phyloP scores from a whole-genome alignment of 106 monocot genomes.

The Xerophyta viscosa region DNA sequence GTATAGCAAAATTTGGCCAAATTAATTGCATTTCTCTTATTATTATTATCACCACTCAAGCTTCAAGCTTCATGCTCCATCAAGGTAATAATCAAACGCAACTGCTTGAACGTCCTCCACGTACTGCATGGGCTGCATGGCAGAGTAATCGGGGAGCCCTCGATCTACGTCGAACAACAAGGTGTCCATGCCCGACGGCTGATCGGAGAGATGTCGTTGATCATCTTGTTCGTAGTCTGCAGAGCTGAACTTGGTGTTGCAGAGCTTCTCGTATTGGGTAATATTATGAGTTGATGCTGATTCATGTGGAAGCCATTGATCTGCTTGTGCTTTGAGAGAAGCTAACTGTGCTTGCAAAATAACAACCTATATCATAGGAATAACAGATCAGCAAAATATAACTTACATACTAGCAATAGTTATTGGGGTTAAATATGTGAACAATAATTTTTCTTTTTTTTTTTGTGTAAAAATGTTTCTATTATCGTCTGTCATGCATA shows the following conservation, averaged over 20 bases:
- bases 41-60: too few species aligned
- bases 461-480: too few species aligned
- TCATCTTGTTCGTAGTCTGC: conserved; percentile 15
- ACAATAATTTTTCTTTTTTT: too few species aligned
- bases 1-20: neutral
- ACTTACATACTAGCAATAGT: too few species aligned
- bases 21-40: too few species aligned
- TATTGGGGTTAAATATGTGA: too few species aligned
- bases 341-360: conserved; percentile 77
- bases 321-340: conserved; percentile 51
- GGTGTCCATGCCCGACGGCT: conserved; percentile 14
- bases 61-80: conserved; percentile 7
- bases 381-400: too few species aligned
- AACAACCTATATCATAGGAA: conserved; percentile 43
- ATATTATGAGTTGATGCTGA: conserved; percentile 11
- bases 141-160: too few species aligned
- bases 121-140: conserved; percentile 11
- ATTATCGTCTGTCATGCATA: too few species aligned
- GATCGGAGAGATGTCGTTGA: conserved; percentile 3
- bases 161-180: conserved; percentile 2
- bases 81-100: conserved; percentile 40
- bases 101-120: conserved; percentile 47
- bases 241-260: conserved; percentile 14
- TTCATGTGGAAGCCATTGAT: conserved; percentile 19
- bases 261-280: conserved; percentile 19